Base-by-base conservation (phyloP, 495 filamentous ascomycete species). In the Penicillium verhagenii region DNA sequence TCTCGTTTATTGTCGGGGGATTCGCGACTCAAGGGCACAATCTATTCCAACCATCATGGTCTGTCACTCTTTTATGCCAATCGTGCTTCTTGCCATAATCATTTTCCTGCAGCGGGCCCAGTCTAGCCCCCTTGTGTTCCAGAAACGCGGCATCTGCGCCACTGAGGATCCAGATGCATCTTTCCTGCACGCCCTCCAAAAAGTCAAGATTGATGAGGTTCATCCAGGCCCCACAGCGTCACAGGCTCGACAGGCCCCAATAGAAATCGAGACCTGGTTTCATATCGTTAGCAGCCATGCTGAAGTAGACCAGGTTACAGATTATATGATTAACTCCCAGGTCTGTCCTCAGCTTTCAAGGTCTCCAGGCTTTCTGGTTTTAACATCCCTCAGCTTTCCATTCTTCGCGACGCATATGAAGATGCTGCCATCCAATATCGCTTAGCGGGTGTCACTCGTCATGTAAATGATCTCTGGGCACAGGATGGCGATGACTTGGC, bases 401-500 rank as follows among this genome's bases (percentile, higher is more conserved):
- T 72, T 24, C 66, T 82, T 5, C 73, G 75, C 64, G 44, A 65
- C 13, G 70, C 77, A 21, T 82, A 80, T 51, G 48, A 54, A 28
- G 68, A 73, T 49, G 64, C 73, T 1, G 58, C 61, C 19, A 80
- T 82, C 33, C 59, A 78, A 6, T 84, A 89, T 39, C 76, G 75
- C 13, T 61, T 92, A n/a, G 74, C 84, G 61, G 82, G 85, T 40
- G 71, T 91, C 21, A 85, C 88, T 19, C 88, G 87, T 54, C 87
- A 86, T 11, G 77, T 90, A 59, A 90, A 88, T 62, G 85, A 88
- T 52, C 76, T 79, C 14, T 87, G 88, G 61, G 78, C 91, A 24
- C 78, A 80, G n/a, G 79, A 83, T 37, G 63, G 79, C 13, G 81
- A 87, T 31, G 86, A 86, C 29, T 54, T 78, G 2, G 78, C 81